Base-by-base conservation (phyloP, 805 yeast species). In the Phaffomyces antillensis region DNA sequence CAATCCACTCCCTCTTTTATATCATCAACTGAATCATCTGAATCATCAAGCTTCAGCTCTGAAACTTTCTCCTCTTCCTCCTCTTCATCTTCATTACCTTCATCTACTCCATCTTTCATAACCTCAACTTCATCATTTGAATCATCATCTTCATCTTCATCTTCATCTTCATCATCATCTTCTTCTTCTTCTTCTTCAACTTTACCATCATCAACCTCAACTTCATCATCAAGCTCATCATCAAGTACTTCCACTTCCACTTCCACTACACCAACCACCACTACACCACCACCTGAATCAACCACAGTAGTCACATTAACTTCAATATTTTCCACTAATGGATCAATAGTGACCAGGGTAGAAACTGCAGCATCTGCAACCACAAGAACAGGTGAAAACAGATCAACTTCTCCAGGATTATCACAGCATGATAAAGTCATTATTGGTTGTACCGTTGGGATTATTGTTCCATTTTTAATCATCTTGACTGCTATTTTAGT, bases 391-490 rank as follows among this genome's bases (percentile, higher is more conserved):
- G n/a, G 13, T 23, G 23, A 8, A 10, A 28, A 28, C 13, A 28
- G 30, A 3, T 10, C 30, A 28, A 28, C 30, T 18, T 33, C 30
- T 13, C 51, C 4, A 39, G 83, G 83, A 0, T 62, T 80, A 8
- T 70, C 81, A 1, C 55, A 67, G 15, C 63, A 74, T 47, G 70
- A 75, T 44, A 73, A 73, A 45, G 72, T 82, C 32, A 77, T 83
- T 23, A 72, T 81, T 42, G 89, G 89, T 35, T 80, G 81, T 47
- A 82, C 78, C 26, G 82, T 83, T 7, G 89, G 89, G 44, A 73
- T 84, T 13, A 86, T 86, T 42, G 79, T 81, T 1, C 86, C 90
- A 2, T 51, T 76, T 0, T 58, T 80, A 2, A 36, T 64, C 1
- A 52, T 54, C 3, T 44, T 38, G 11, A 36, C 40, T 18, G 36